These are phyloP conservation scores for Fusarium sp. DNA, from an alignment of 2,329 filamentous ascomycete species.

Conservation along the genomic window DNA sequence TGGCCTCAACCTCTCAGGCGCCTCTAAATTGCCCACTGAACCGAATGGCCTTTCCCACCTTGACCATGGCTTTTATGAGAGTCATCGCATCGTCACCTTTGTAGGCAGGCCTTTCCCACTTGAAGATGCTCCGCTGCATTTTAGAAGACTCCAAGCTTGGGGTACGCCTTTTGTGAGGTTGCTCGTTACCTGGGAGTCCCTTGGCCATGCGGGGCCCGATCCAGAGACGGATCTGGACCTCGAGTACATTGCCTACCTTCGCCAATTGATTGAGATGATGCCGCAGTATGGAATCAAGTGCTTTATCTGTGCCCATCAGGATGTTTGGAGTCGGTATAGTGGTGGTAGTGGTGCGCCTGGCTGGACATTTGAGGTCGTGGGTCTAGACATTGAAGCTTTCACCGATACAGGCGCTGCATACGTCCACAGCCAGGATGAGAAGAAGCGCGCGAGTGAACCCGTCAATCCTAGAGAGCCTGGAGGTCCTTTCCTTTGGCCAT, in stretches of 20 bases:
- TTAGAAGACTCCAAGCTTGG: constrained; percentile 54
- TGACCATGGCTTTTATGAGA: constrained; percentile 56
- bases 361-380: constrained; percentile 58
- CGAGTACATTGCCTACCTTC: constrained; percentile 56
- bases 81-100: constrained; percentile 56
- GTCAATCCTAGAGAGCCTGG: constrained; percentile 51
- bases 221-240: constrained; percentile 51
- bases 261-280: constrained; percentile 54
- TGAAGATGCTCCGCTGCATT: constrained; percentile 55
- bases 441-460: constrained; percentile 42
- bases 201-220: constrained; percentile 52
- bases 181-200: constrained; percentile 59
- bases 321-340: constrained; percentile 58
- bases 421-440: constrained; percentile 53
- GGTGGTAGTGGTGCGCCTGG: constrained; percentile 58
- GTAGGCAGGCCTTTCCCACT: constrained; percentile 55
- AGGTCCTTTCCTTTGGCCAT: constrained; percentile 55
- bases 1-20: constrained; percentile 58
- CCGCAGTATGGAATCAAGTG: constrained; percentile 55
- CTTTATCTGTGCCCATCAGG: constrained; percentile 59
- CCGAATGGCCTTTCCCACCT: constrained; percentile 56
- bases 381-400: constrained; percentile 55
- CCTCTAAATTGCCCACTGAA: constrained; percentile 55
- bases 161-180: constrained; percentile 55
- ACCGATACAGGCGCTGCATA: constrained; percentile 52